Evolutionary conservation across 768 basidiomycete genomes (phyloP).

Genomic region (Sutorius australiensis): DNA sequence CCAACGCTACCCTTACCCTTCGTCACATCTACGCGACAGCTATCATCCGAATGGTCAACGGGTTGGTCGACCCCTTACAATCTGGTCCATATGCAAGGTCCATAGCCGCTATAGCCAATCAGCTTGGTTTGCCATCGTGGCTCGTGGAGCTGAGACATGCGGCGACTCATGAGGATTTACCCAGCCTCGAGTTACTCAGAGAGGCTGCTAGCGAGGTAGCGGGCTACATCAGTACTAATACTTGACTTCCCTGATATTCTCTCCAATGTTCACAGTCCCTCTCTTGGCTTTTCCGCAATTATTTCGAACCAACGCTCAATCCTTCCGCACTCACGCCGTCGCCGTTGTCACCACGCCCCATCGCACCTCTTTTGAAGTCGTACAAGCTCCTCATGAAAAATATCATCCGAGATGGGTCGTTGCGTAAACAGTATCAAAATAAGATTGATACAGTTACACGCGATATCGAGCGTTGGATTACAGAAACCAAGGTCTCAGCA

Average conservation of each 20-base stretch:
- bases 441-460: constrained; percentile 49
- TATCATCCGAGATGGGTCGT: constrained; percentile 60
- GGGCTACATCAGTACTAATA: constrained; percentile 1
- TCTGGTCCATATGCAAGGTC: constrained; percentile 85
- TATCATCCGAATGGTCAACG: constrained; percentile 87
- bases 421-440: constrained; percentile 46
- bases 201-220: constrained; percentile 71
- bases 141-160: constrained; percentile 92
- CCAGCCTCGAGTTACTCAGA: constrained; percentile 73
- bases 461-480: constrained; percentile 75
- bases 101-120: constrained; percentile 82
- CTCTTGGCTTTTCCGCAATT: constrained; percentile 79
- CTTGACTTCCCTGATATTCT: constrained; percentile 1
- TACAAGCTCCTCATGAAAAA: constrained; percentile 71
- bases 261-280: constrained; percentile 52
- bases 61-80: constrained; percentile 92
- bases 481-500: constrained; percentile 65
- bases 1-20: constrained; percentile 43
- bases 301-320: constrained; percentile 75
- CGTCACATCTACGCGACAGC: constrained; percentile 80
- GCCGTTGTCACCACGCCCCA: constrained; percentile 43
- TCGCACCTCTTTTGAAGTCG: constrained; percentile 63
- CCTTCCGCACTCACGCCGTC: constrained; percentile 39
- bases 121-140: constrained; percentile 83
- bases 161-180: constrained; percentile 93